phyloP scores from a whole-genome alignment of 2,329 filamentous ascomycete genomes.

The Hypoxylon sp. region DNA sequence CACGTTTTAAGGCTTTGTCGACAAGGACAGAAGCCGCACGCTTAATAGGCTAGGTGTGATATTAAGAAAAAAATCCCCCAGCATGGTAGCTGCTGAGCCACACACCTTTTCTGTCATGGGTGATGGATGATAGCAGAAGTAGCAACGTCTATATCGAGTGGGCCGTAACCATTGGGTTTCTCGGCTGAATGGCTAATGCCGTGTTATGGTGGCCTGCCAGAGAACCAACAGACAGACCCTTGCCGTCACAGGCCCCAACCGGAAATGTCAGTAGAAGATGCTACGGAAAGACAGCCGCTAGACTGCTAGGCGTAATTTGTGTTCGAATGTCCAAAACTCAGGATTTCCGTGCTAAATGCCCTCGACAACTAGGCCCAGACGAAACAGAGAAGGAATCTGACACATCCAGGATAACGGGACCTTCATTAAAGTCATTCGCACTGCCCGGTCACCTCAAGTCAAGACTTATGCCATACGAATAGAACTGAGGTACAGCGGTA shows the following conservation, averaged over 20 bases:
- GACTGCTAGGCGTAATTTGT: conserved; percentile 37
- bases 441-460: conserved; percentile 31
- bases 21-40: conserved; percentile 56
- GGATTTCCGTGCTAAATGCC: conserved; percentile 22
- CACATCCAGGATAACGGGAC: conserved; percentile 42
- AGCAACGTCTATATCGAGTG: conserved; percentile 56
- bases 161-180: conserved; percentile 58
- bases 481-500: conserved; percentile 49
- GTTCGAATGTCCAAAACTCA: conserved; percentile 26
- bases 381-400: conserved; percentile 47
- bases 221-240: conserved; percentile 56
- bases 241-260: conserved; percentile 54
- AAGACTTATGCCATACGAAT: conserved; percentile 29
- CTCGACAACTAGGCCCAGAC: conserved; percentile 25
- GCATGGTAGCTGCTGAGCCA: conserved; percentile 59
- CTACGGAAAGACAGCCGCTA: conserved; percentile 44
- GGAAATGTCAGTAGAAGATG: conserved; percentile 49
- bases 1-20: conserved; percentile 55
- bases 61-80: conserved; percentile 50
- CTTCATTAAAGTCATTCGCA: conserved; percentile 25
- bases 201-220: conserved; percentile 57
- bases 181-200: conserved; percentile 67
- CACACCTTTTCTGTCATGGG: conserved; percentile 54
- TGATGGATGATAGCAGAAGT: conserved; percentile 54
- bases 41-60: conserved; percentile 52